Base-by-base conservation (phyloP, 768 basidiomycete species). In the Grammothele lineata region DNA sequence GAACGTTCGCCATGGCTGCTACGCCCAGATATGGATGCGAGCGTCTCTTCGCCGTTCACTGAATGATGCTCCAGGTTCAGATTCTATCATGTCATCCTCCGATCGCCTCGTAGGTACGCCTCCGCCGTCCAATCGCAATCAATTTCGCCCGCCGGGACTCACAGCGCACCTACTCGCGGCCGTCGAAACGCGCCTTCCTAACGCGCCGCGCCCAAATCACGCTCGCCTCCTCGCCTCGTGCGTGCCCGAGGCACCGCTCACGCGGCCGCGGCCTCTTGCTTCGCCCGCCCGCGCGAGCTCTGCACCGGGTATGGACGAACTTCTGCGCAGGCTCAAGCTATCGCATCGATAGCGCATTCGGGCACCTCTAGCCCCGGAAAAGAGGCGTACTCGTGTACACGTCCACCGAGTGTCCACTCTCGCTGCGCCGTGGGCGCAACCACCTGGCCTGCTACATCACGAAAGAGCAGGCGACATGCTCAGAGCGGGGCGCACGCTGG, bases 81-180 rank as follows among this genome's bases (percentile, higher is more conserved):
- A 37, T 21, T 19, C 47, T 42, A 50, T 55, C 53, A 55, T 55
- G 53, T 55, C 53, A 55, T 55, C 53, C 53, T 55, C 53, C 53
- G 53, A 55, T 47, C 37, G 34, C 45, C 38, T 50, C 53, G 53
- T 50, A 49, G 48, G 49, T 43, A 48, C 36, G 37, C 45, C 36
- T 19, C 25, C 32, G 10, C 36, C 46, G 46, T 47, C 51, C 51
- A 53, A 53, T 53, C 17, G 22, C 34, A 43, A 43, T 18, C 46
- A 12, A 8, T 37, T 25, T 36, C 38, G 14, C 38, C 50, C 30
- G 19, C 18, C 25, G 11, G n/a, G 22, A 30, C 49, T 53, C 53
- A 40, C 48, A 54, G 48, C 48, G 46, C 45, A 50, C 45, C 41
- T 41, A 33, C 17, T 44, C 45, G 42, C 37, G 40, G 8, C 27